Percentiles rank a stretch among this genome's conserved stretches.
phyloP scores from a whole-genome alignment of 139 green algal genomes.

The Nannochloris sp. region DNA sequence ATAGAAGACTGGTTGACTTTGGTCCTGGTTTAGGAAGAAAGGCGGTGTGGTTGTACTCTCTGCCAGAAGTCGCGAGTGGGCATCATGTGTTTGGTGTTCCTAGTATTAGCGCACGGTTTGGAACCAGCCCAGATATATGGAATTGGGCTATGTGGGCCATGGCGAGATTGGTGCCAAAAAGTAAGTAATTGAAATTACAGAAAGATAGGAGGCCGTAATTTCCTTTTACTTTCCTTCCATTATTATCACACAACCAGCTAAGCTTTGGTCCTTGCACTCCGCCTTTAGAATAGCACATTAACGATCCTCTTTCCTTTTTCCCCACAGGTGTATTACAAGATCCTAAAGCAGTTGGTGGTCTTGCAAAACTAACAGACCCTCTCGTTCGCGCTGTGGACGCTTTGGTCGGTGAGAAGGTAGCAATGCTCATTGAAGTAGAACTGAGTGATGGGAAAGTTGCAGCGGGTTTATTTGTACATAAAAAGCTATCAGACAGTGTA shows the following conservation, averaged over 20 bases:
- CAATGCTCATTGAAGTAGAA: conserved; percentile 86
- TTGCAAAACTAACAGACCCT: conserved; percentile 57
- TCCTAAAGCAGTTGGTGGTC: conserved; percentile 24
- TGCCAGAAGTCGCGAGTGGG: conserved; percentile 69
- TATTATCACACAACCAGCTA: neutral
- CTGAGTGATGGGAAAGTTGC: conserved; percentile 67
- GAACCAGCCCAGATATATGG: conserved; percentile 78
- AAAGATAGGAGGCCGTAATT: neutral
- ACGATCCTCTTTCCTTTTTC: neutral
- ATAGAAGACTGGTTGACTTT: conserved; percentile 84
- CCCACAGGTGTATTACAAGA: conserved; percentile 41
- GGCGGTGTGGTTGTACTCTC: conserved; percentile 73
- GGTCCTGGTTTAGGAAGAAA: conserved; percentile 57
- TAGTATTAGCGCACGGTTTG: conserved; percentile 86
- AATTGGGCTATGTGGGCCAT: conserved; percentile 88
- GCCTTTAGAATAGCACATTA: neutral
- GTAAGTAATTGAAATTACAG: conserved; percentile 12
- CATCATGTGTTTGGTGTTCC: conserved; percentile 59
- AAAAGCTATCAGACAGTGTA: conserved; percentile 56
- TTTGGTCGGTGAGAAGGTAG: conserved; percentile 76
- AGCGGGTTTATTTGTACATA: conserved; percentile 77
- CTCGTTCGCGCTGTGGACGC: conserved; percentile 67
- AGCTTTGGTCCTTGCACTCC: neutral
- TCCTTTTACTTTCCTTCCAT: neutral
- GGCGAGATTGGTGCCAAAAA: conserved; percentile 56